These are phyloP conservation scores for Micromonas commoda DNA, from an alignment of 139 green algal species.

Conservation along the genomic window DNA sequence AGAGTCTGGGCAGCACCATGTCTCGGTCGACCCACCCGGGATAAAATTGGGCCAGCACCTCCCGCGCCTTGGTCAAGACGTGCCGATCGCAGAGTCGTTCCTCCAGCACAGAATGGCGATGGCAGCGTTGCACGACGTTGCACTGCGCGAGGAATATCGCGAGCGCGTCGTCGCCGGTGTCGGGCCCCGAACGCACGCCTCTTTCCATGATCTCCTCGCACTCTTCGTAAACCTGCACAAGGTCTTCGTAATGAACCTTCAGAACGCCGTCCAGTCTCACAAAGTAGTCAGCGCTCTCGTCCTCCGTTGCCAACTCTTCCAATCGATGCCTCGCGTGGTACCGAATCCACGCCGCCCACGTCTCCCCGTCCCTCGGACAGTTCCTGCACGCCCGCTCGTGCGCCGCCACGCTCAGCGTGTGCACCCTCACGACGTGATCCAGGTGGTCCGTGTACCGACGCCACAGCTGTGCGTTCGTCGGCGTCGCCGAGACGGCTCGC, in stretches of 20 bases:
- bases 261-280: too few relatives aligned
- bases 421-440: not conserved
- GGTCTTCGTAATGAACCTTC: too few relatives aligned
- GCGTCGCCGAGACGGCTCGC: not conserved
- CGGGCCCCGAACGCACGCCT: too few relatives aligned
- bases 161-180: not conserved
- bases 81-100: too few relatives aligned
- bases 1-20: too few relatives aligned
- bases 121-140: not conserved
- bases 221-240: too few relatives aligned
- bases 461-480: slow-evolving; percentile 15
- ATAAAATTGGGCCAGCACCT: too few relatives aligned
- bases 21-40: too few relatives aligned
- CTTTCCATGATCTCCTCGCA: too few relatives aligned
- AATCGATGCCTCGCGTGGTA: not conserved
- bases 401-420: not conserved
- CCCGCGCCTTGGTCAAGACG: too few relatives aligned
- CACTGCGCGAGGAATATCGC: not conserved
- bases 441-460: slow-evolving; percentile 14
- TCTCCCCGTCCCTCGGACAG: not conserved
- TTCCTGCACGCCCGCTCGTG: not conserved
- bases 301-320: not conserved
- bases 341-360: not conserved
- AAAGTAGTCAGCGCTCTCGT: too few relatives aligned
- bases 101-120: too few relatives aligned